Evolutionary conservation across 768 basidiomycete species (phyloP).

Genomic region (Panaeolus cyanescens): DNA sequence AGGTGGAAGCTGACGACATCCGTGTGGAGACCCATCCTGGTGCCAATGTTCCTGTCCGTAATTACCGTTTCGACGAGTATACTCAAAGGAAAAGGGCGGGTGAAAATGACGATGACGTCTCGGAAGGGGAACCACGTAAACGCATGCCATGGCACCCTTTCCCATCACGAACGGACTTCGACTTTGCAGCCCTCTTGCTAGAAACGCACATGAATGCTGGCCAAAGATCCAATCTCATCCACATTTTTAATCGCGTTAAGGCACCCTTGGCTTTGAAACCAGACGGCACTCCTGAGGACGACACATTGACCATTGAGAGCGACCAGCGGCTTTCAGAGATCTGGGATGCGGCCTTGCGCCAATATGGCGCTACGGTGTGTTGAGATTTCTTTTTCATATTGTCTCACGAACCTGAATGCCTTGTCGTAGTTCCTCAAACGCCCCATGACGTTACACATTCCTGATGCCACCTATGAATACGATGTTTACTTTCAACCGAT

Average conservation of each 20-base stretch:
- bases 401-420: conserved; percentile 4
- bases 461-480: conserved; percentile 12
- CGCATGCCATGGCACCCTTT: conserved; percentile 17
- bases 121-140: background rate
- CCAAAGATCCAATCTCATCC: conserved; percentile 5
- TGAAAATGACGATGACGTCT: no score
- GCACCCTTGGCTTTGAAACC: background rate
- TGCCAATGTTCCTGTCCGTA: background rate
- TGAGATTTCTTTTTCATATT: background rate
- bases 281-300: background rate
- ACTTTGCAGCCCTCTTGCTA: conserved; percentile 21
- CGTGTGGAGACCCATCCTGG: background rate
- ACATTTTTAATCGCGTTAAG: background rate
- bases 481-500: conserved; percentile 21
- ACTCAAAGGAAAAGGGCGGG: background rate
- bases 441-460: conserved; percentile 18
- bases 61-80: conserved; percentile 6
- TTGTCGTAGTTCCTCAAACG: conserved; percentile 18
- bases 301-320: conserved; percentile 15
- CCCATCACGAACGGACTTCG: conserved; percentile 14
- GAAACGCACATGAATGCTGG: conserved; percentile 14
- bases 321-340: conserved; percentile 13
- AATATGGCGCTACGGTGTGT: conserved; percentile 9
- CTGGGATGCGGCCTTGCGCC: conserved; percentile 19
- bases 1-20: conserved; percentile 4